Conservation (phyloP, 768 basidiomycete genomes). For the Dentipellis sp. region DNA sequence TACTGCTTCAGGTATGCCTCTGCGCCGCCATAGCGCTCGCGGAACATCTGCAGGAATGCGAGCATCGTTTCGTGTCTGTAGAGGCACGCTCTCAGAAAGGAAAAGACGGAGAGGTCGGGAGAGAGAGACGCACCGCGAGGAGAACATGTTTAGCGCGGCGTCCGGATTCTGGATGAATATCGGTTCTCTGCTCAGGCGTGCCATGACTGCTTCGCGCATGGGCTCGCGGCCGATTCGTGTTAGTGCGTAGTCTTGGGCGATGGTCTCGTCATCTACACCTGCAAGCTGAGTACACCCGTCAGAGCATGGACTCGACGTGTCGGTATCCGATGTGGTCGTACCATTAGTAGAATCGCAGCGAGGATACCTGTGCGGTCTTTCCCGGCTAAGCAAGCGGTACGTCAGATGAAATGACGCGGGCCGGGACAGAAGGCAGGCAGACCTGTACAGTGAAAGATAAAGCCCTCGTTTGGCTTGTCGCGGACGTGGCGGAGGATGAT, state of each 20-base stretch:
- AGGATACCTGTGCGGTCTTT: conserved; percentile 78
- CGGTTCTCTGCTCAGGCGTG: conserved; percentile 59
- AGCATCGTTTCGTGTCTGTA: conserved; percentile 65
- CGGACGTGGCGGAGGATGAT: conserved; percentile 63
- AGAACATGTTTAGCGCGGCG: conserved; percentile 77
- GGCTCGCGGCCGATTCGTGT: conserved; percentile 78
- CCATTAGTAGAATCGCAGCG: conserved; percentile 65
- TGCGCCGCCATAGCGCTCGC: conserved; percentile 58
- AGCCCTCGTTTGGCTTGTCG: conserved; percentile 56
- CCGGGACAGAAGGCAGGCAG: background rate
- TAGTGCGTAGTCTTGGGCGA: conserved; percentile 69
- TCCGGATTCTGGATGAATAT: conserved; percentile 64
- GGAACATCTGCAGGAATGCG: conserved; percentile 54
- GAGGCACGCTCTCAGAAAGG: background rate
- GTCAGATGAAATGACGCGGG: background rate
- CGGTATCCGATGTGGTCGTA: conserved; percentile 18
- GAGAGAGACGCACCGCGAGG: conserved; percentile 48
- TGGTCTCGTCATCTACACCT: conserved; percentile 53
- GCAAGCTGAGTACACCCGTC: conserved; percentile 40
- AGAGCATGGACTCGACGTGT: background rate
- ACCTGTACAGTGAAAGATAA: conserved; percentile 73
- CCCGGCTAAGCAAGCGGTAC: conserved; percentile 36
- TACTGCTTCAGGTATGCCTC: conserved; percentile 51
- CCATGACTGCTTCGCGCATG: conserved; percentile 59
- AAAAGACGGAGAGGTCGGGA: background rate